Conservation (phyloP, 2,329 filamentous ascomycete species). For the Colletotrichum melonis region DNA sequence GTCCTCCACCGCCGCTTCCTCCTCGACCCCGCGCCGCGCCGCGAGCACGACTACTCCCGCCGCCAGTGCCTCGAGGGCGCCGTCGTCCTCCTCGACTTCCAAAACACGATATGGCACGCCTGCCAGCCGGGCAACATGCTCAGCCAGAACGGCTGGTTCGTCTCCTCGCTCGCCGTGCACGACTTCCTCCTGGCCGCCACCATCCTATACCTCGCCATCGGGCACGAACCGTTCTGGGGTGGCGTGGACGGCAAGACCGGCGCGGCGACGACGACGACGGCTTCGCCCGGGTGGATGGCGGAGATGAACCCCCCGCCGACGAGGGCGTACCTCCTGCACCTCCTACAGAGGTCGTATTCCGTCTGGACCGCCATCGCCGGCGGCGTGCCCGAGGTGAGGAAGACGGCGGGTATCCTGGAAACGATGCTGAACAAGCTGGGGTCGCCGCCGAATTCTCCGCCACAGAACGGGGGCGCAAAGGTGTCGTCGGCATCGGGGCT, state of each 20-base stretch:
- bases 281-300: slow-evolving; percentile 47
- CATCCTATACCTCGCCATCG: slow-evolving; percentile 66
- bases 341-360: slow-evolving; percentile 54
- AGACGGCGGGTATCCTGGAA: slow-evolving; percentile 57
- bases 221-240: slow-evolving; percentile 53
- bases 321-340: slow-evolving; percentile 51
- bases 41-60: slow-evolving; percentile 64
- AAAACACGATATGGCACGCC: slow-evolving; percentile 59
- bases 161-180: slow-evolving; percentile 67
- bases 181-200: slow-evolving; percentile 72
- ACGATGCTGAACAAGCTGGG: slow-evolving; percentile 58
- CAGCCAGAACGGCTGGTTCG: slow-evolving; percentile 64
- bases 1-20: slow-evolving; percentile 67
- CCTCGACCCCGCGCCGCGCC: slow-evolving; percentile 51
- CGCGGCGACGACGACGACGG: slow-evolving; percentile 40
- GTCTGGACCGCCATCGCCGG: slow-evolving; percentile 57
- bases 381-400: slow-evolving; percentile 53
- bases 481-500: slow-evolving; percentile 33
- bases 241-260: slow-evolving; percentile 36
- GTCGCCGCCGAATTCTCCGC: slow-evolving; percentile 40
- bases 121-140: slow-evolving; percentile 65
- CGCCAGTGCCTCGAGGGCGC: slow-evolving; percentile 62
- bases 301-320: slow-evolving; percentile 45
- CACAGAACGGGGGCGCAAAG: slow-evolving; percentile 12
- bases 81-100: slow-evolving; percentile 58